Evolutionary conservation across 169 alveolate genomes (phyloP).

Genomic region (Plasmodium falciparum): DNA sequence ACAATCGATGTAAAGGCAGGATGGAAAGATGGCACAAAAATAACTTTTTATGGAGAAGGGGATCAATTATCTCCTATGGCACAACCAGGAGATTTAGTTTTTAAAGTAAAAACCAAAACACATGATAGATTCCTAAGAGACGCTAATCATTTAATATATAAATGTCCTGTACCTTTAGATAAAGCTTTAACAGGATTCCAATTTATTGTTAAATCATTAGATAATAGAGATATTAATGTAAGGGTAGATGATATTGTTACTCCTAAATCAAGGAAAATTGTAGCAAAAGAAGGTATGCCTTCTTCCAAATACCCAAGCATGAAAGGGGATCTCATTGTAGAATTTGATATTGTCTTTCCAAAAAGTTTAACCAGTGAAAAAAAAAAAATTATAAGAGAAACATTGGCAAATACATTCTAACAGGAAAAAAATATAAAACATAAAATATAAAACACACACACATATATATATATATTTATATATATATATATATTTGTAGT

Average conservation of each 20-base stretch:
- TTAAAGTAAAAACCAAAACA: constrained; percentile 85
- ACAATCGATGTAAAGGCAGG: constrained; percentile 91
- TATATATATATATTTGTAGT: constrained; percentile 1
- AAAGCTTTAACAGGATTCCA: constrained; percentile 91
- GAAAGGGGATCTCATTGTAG: constrained; percentile 88
- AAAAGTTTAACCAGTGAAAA: constrained; percentile 85
- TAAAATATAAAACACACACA: neutral
- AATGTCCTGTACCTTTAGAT: constrained; percentile 88
- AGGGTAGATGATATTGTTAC: constrained; percentile 88
- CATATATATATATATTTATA: neutral
- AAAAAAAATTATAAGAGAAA: constrained; percentile 82
- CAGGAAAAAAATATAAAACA: constrained; percentile 12
- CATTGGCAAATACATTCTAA: constrained; percentile 70
- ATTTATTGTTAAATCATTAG: constrained; percentile 88
- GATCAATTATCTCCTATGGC: constrained; percentile 88
- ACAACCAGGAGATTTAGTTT: constrained; percentile 89
- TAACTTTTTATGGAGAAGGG: constrained; percentile 90
- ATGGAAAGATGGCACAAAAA: constrained; percentile 91
- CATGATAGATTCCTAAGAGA: constrained; percentile 88
- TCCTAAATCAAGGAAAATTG: constrained; percentile 85
- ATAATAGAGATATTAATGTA: constrained; percentile 87
- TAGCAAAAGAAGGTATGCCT: constrained; percentile 90
- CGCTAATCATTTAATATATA: constrained; percentile 87
- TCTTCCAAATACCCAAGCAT: constrained; percentile 84
- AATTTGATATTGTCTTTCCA: constrained; percentile 89